Evolutionary conservation across 2,329 filamentous ascomycete genomes (phyloP), one percentile per base, ranked within the genome.

Genomic region (Amesomyces nigricolor): DNA sequence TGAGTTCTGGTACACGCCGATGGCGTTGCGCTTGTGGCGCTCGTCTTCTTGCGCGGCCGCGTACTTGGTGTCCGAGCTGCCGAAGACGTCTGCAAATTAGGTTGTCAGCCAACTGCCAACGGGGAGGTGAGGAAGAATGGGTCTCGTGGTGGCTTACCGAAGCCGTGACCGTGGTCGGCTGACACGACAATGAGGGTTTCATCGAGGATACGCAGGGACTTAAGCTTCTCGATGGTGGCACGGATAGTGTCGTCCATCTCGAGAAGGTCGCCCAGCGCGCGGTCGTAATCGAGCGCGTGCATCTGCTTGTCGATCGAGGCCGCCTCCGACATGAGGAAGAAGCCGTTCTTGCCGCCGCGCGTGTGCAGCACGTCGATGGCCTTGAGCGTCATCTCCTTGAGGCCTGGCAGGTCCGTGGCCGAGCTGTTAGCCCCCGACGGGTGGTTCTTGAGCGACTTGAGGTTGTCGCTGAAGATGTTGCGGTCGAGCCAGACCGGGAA

Each of bases 261-360:
- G 40, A 95, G 81, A 1, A 95, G 82, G 64, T 95, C 89, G 53
- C 87, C 89, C 0, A 95, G 82, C 0, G 89, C 87, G 52, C 89
- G 87, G 72, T 94, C 88, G 68, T 94, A 94, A 73, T 94, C 89
- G 17, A 94, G 80, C 2, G 76, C 70, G 73, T 95, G 89, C 89
- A 95, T 94, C 78, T 89, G 86, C 78, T 95, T 95, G 73, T 94
- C 89, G 63, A 95, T 88, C 2, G 84, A 89, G 14, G 89, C 89
- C 26, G 86, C 89, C 71, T 95, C 89, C 11, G 85, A 84, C 89
- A 95, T 94, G 66, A 95, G 78, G 78, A 94, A 90, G 80, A 87
- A 95, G 5, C 89, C 89, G 57, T 88, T 79, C 56, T 86, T 78
- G 35, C 79, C 79, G 29, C 84, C 82, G 56, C 82, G 78, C 39